Evolutionary conservation across 148 eudicot genomes (phyloP).

Genomic region (Dianthus caryophyllus): DNA sequence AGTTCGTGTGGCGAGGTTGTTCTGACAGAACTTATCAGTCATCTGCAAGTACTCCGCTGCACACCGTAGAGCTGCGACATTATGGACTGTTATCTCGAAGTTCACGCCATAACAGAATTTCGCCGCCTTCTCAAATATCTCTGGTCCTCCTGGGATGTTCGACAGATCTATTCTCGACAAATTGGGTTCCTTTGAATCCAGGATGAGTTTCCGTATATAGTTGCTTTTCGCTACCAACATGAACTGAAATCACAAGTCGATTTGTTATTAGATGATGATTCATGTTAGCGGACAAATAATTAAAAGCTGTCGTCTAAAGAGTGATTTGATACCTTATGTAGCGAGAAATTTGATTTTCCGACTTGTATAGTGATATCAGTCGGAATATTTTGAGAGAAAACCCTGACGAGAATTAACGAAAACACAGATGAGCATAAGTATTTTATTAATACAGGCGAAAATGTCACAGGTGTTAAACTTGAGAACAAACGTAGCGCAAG

Average conservation of each 20-base stretch:
- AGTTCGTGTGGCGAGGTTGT: conserved; percentile 70
- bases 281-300: not conserved
- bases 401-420: conserved; percentile 45
- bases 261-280: not conserved
- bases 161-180: conserved; percentile 55
- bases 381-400: conserved; percentile 83
- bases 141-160: conserved; percentile 82
- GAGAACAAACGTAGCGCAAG: not conserved
- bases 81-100: conserved; percentile 87
- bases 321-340: conserved; percentile 64
- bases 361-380: conserved; percentile 69
- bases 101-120: conserved; percentile 96
- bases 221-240: conserved; percentile 96
- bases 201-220: conserved; percentile 58
- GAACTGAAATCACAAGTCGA: conserved; percentile 43
- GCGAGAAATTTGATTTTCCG: conserved; percentile 56
- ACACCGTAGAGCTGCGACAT: conserved; percentile 81
- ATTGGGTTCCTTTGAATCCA: conserved; percentile 68
- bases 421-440: conserved; percentile 8
- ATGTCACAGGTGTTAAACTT: not conserved
- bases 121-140: conserved; percentile 79
- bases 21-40: conserved; percentile 70
- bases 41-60: conserved; percentile 89
- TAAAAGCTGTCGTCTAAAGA: not conserved
- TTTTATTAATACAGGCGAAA: not conserved